These are phyloP conservation scores for Hericium coralloides DNA, from an alignment of 768 basidiomycete genomes.

Conservation along the genomic window DNA sequence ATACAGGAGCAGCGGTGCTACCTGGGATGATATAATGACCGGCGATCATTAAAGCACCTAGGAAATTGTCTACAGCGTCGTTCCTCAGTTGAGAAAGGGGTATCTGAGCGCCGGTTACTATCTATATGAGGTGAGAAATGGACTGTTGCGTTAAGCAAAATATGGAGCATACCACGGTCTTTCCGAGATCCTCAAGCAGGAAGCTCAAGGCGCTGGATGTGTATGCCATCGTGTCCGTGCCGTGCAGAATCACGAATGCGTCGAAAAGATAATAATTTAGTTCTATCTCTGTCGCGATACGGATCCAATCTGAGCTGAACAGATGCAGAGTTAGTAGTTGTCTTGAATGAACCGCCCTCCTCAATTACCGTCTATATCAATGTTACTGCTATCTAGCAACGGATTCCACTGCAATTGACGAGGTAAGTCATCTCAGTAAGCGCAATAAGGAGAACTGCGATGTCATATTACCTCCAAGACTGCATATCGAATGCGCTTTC, in stretches of 20 bases:
- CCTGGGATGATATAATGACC: constrained; percentile 91
- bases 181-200: constrained; percentile 85
- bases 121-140: constrained; percentile 32
- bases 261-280: constrained; percentile 83
- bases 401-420: constrained; percentile 63
- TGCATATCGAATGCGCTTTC: constrained; percentile 77
- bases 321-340: constrained; percentile 2
- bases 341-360: not conserved
- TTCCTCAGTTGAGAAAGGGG: constrained; percentile 87
- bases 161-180: constrained; percentile 61
- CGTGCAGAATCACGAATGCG: constrained; percentile 85
- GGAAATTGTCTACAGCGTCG: constrained; percentile 88
- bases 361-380: constrained; percentile 64
- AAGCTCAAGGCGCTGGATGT: constrained; percentile 86
- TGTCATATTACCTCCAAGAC: constrained; percentile 55
- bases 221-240: constrained; percentile 90
- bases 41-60: constrained; percentile 83
- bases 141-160: not conserved
- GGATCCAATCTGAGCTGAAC: constrained; percentile 64
- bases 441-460: not conserved
- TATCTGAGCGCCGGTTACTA: constrained; percentile 90
- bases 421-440: not conserved
- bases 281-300: constrained; percentile 87
- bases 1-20: constrained; percentile 18
- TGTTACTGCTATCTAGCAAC: constrained; percentile 82